Conservation (phyloP, 108 stramenopile species). For the Cylindrotheca fusiformis region DNA sequence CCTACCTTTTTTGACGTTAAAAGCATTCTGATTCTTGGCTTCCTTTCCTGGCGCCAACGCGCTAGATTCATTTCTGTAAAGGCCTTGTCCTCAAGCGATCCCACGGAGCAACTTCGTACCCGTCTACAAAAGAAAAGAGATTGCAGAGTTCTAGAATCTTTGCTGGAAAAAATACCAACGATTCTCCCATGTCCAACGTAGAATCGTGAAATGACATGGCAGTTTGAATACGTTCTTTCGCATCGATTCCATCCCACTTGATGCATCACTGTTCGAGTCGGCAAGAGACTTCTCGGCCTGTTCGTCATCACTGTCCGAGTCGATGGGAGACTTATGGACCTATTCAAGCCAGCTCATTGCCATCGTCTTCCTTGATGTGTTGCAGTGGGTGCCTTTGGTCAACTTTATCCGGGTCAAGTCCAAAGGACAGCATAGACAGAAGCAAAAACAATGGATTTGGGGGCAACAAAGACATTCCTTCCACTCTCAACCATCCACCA, state of each 20-base stretch:
- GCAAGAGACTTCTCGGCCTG: no score
- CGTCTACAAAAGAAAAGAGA: slow-evolving; percentile 59
- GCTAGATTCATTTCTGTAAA: slow-evolving; percentile 20
- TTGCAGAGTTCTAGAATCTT: slow-evolving; percentile 43
- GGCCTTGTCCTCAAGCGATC: slow-evolving; percentile 33
- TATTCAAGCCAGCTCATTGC: no score
- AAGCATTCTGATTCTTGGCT: no score
- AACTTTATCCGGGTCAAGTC: no score
- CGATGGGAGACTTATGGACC: no score
- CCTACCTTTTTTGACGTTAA: no score
- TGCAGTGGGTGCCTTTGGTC: no score
- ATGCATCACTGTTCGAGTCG: no score
- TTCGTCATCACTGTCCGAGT: no score
- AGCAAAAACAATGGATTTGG: slow-evolving; percentile 61
- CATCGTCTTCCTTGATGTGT: no score
- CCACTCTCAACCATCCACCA: slow-evolving; percentile 54
- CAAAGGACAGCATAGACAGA: slow-evolving; percentile 55
- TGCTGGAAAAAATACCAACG: slow-evolving; percentile 57
- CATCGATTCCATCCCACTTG: no score
- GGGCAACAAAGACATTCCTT: slow-evolving; percentile 61
- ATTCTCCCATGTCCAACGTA: slow-evolving; percentile 53
- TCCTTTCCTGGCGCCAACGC: slow-evolving; percentile 3
- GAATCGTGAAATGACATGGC: slow-evolving; percentile 47
- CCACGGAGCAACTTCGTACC: slow-evolving; percentile 43
- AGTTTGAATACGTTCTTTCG: no score